Evolutionary conservation across 129 eudicot genomes (phyloP).

Genomic region (Ambrosia artemisiifolia): DNA sequence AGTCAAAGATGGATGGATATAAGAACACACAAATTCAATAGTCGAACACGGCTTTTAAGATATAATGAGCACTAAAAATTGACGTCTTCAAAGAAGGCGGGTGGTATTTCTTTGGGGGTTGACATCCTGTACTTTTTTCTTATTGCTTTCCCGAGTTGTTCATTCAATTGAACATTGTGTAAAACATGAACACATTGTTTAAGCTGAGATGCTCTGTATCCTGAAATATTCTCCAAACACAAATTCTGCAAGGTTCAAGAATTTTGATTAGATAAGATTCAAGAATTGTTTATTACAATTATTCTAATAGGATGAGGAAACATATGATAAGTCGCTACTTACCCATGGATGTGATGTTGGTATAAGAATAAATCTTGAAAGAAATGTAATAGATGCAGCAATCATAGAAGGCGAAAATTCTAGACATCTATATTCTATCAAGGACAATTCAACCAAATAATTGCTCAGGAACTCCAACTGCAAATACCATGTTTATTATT

Average conservation of each 20-base stretch:
- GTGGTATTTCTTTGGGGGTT: constrained; percentile 42
- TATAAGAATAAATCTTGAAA: constrained; percentile 52
- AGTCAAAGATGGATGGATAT: no score
- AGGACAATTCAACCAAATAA: constrained; percentile 71
- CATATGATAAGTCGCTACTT: background rate
- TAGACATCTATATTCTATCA: constrained; percentile 64
- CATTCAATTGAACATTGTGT: constrained; percentile 50
- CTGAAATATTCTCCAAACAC: constrained; percentile 43
- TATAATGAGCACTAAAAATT: background rate
- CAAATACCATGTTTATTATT: constrained; percentile 38
- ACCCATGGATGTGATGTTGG: constrained; percentile 75
- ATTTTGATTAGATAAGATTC: background rate
- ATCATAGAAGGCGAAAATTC: constrained; percentile 68
- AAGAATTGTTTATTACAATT: background rate
- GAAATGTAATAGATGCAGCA: constrained; percentile 72
- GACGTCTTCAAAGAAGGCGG: constrained; percentile 34
- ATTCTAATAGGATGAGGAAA: background rate
- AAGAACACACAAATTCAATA: no score
- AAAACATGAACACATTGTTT: constrained; percentile 59
- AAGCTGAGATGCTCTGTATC: constrained; percentile 52
- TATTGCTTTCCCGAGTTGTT: no score
- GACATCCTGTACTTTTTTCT: constrained; percentile 12
- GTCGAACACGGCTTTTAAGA: no score
- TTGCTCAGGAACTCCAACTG: constrained; percentile 47
- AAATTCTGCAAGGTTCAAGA: constrained; percentile 32